A percentile compares a stretch with the other conserved stretches of the same genome.
Conservation (phyloP, 1,139 yeast species). For the Entelexis sorbosivorans region DNA sequence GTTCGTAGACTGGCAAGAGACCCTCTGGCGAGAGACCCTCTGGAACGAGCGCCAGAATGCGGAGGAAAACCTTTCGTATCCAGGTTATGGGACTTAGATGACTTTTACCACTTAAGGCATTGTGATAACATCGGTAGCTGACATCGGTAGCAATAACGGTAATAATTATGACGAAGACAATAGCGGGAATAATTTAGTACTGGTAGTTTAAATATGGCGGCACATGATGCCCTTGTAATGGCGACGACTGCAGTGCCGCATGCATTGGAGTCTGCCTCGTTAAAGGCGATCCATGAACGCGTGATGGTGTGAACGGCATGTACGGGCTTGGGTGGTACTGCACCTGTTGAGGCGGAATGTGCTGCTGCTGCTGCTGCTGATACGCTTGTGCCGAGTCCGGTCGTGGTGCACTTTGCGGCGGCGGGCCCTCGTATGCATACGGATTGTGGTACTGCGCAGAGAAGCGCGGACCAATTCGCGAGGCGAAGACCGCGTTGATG, state of each 20-base stretch:
- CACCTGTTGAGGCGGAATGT: conserved; percentile 2
- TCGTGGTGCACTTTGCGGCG: neutral
- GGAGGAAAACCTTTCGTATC: too few species aligned
- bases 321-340: conserved; percentile 1
- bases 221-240: conserved; percentile 7
- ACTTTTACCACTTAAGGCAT: too few species aligned
- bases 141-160: too few species aligned
- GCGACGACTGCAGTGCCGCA: conserved; percentile 16
- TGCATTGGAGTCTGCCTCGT: conserved; percentile 7
- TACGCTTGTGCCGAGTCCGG: neutral
- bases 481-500: conserved; percentile 29
- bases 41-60: too few species aligned
- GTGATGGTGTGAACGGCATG: conserved; percentile 10
- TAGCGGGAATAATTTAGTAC: neutral
- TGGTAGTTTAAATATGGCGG: conserved; percentile 5
- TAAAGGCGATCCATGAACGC: conserved; percentile 7
- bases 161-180: neutral
- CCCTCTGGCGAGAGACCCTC: too few species aligned
- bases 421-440: neutral
- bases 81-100: too few species aligned
- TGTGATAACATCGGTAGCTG: too few species aligned
- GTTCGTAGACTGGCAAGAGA: too few species aligned
- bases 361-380: conserved; percentile 5
- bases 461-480: conserved; percentile 22
- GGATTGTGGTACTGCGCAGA: conserved; percentile 1